Base-by-base conservation (phyloP, 768 basidiomycete species). In the Panaeolus cyanescens region DNA sequence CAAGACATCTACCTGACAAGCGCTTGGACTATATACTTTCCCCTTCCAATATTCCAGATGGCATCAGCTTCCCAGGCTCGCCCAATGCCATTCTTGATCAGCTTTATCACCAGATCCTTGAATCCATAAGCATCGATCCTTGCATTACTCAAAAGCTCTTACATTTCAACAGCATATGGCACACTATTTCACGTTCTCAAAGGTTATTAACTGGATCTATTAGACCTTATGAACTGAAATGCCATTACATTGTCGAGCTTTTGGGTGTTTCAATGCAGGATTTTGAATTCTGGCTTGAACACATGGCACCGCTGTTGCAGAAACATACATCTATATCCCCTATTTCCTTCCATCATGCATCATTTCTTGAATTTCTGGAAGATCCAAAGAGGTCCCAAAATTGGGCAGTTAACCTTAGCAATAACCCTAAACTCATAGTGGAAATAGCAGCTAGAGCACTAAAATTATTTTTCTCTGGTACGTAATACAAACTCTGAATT, bases 1-100 rank as follows among this genome's bases (percentile, higher is more conserved):
- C n/a, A 13, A 31, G 42, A 10, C 57, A 61, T 54, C 30, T 45
- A n/a, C 63, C 60, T 17, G 28, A 15, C 34, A 34, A 50, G n/a
- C 60, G 60, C 17, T 55, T 64, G 19, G 33, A 55, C n/a, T n/a
- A n/a, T n/a, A n/a, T n/a, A n/a, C n/a, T n/a, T n/a, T n/a, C n/a
- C n/a, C n/a, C n/a, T n/a, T n/a, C n/a, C n/a, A n/a, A n/a, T n/a
- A n/a, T n/a, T n/a, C n/a, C n/a, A n/a, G n/a, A n/a, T n/a, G n/a
- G n/a, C n/a, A n/a, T 10, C 2, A n/a, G n/a, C n/a, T n/a, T 17
- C 9, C 10, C n/a, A 17, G 8, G 8, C 34, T 37, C 30, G 17
- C 56, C 56, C 34, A 36, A 25, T 37, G 25, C 25, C 13, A 25
- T 32, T 32, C 36, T 59, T 3, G 58, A 59, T 32, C 19, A 5